Evolutionary conservation across 352 stramenopile genomes (phyloP).

Genomic region (Phytophthora megakarya): DNA sequence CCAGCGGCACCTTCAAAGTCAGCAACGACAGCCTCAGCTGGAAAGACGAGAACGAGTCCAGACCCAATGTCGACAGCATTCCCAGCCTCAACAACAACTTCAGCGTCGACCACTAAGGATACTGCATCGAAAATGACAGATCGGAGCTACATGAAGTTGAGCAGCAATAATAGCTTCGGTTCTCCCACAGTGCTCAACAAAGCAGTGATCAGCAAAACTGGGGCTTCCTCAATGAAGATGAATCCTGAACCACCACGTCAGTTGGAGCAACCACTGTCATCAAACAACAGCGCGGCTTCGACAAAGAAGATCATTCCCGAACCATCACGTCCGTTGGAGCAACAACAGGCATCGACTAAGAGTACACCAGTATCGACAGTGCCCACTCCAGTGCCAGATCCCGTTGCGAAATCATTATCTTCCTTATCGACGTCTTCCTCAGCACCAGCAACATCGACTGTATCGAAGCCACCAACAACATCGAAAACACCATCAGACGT

Average conservation of each 20-base stretch:
- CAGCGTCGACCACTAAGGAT: neutral
- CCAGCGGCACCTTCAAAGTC: neutral
- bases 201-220: neutral
- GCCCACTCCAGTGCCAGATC: neutral
- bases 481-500: neutral
- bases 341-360: neutral
- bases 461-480: neutral
- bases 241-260: too few relatives aligned
- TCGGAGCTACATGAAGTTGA: neutral
- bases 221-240: too few relatives aligned
- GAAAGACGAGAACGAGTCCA: conserved; percentile 3
- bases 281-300: neutral
- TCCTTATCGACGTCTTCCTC: neutral
- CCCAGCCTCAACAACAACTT: neutral
- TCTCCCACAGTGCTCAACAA: too few relatives aligned
- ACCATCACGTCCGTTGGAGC: neutral
- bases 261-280: neutral
- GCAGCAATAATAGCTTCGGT: too few relatives aligned
- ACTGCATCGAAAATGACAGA: neutral
- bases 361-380: neutral
- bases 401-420: neutral
- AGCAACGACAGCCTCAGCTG: neutral
- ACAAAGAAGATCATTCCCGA: neutral
- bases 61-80: neutral
- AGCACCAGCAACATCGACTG: conserved; percentile 3